Conservation (phyloP, 805 yeast species). For the Starmerella bombi region DNA sequence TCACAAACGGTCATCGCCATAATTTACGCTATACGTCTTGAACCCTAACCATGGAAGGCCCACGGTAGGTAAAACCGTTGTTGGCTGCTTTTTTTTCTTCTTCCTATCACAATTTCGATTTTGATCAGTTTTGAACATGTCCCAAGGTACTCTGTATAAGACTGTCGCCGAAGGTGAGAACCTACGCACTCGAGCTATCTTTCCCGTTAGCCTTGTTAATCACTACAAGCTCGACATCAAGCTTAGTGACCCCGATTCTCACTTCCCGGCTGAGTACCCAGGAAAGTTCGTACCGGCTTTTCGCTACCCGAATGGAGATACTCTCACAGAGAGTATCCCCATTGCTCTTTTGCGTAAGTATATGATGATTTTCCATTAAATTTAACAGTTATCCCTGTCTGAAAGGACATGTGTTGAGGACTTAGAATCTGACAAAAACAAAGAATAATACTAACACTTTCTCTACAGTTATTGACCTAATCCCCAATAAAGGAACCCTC, state of each 20-base stretch:
- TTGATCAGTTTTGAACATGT: too few species aligned
- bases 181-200: slow-evolving; percentile 18
- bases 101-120: too few species aligned
- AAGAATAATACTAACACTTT: slow-evolving; percentile 15
- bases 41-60: too few species aligned
- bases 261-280: slow-evolving; percentile 35
- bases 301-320: slow-evolving; percentile 42
- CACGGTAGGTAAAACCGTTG: too few species aligned
- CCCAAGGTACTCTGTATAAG: slow-evolving; percentile 18
- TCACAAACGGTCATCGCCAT: too few species aligned
- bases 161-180: slow-evolving; percentile 16
- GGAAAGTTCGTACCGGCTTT: slow-evolving; percentile 13
- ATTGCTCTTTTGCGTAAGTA: slow-evolving; percentile 40
- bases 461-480: slow-evolving; percentile 12
- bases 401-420: slow-evolving; percentile 26
- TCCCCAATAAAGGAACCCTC: slow-evolving; percentile 31
- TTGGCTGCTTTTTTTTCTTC: too few species aligned
- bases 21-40: too few species aligned
- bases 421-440: slow-evolving; percentile 16
- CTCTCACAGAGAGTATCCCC: slow-evolving; percentile 52
- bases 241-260: slow-evolving; percentile 33
- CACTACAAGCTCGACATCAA: slow-evolving; percentile 46
- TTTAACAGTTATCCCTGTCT: slow-evolving; percentile 36
- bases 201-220: slow-evolving; percentile 31
- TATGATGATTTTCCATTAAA: slow-evolving; percentile 25